phyloP scores from a whole-genome alignment of 1,284 basidiomycete species.

The Fistulinella cinereoalba region DNA sequence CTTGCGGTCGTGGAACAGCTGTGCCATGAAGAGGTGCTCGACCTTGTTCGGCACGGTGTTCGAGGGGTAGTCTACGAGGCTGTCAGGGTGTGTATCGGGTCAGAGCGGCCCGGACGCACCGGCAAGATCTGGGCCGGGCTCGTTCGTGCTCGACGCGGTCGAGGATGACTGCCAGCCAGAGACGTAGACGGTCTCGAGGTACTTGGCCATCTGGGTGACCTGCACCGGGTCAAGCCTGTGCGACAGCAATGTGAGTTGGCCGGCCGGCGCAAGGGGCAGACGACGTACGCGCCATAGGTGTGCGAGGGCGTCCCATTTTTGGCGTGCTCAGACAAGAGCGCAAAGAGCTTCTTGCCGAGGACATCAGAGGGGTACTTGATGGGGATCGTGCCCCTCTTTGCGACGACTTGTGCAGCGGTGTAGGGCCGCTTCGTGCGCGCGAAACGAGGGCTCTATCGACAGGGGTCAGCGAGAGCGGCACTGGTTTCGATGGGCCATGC shows the following conservation, averaged over 20 bases:
- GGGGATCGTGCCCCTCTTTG: slow-evolving; percentile 87
- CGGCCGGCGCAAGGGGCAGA: neutral
- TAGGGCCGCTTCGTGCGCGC: slow-evolving; percentile 85
- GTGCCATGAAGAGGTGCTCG: slow-evolving; percentile 84
- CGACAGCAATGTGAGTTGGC: too few relatives aligned
- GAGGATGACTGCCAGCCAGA: slow-evolving; percentile 97
- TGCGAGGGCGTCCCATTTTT: slow-evolving; percentile 77
- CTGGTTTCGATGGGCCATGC: slow-evolving; percentile 43
- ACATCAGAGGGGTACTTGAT: slow-evolving; percentile 86
- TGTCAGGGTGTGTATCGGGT: neutral
- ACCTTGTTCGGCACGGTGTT: slow-evolving; percentile 95
- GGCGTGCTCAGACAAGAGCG: slow-evolving; percentile 64
- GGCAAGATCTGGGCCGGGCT: slow-evolving; percentile 97
- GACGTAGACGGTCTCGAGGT: slow-evolving; percentile 97
- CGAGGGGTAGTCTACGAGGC: slow-evolving; percentile 76
- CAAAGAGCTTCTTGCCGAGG: slow-evolving; percentile 87
- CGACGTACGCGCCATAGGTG: slow-evolving; percentile 92
- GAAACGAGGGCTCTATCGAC: slow-evolving; percentile 77
- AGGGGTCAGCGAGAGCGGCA: neutral
- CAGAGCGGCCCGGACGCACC: slow-evolving; percentile 46
- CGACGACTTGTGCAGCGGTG: slow-evolving; percentile 89
- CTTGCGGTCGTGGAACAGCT: slow-evolving; percentile 87
- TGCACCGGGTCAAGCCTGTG: slow-evolving; percentile 95
- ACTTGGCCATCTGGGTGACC: slow-evolving; percentile 97
- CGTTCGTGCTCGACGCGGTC: slow-evolving; percentile 88